phyloP scores from a whole-genome alignment of 768 basidiomycete species.

The Mycena galopus region DNA sequence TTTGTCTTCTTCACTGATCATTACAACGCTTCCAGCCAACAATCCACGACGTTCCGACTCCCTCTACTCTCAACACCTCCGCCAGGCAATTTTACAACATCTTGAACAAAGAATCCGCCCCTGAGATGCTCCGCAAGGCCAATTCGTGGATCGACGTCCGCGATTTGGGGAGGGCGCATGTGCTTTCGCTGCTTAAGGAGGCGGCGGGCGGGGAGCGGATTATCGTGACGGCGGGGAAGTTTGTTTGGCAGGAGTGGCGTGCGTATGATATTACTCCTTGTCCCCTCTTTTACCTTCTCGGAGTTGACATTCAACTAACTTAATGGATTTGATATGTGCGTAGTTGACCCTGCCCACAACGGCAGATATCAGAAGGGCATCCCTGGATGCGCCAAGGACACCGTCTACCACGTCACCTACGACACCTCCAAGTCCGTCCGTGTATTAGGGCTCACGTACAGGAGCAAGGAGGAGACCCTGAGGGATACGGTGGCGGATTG shows the following conservation, averaged over 20 bases:
- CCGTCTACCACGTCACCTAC: conserved; percentile 38
- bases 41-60: conserved; percentile 50
- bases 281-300: neutral
- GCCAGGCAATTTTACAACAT: conserved; percentile 41
- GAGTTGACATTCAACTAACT: too few relatives aligned
- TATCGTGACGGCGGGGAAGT: conserved; percentile 54
- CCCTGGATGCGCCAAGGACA: conserved; percentile 6
- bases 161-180: conserved; percentile 18
- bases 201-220: conserved; percentile 69
- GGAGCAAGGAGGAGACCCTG: conserved; percentile 45
- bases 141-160: conserved; percentile 28
- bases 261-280: conserved; percentile 9
- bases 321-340: neutral
- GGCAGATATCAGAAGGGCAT: conserved; percentile 15
- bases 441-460: conserved; percentile 50
- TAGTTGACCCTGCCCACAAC: neutral
- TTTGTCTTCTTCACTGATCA: neutral
- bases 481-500: too few relatives aligned
- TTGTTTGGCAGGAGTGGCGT: conserved; percentile 34
- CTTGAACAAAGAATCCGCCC: neutral
- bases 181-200: conserved; percentile 36
- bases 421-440: conserved; percentile 44
- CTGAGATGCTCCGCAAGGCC: neutral
- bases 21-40: conserved; percentile 44
- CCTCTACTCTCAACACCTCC: conserved; percentile 52